A percentile compares a stretch with the other conserved stretches of the same genome.
Conservation (phyloP, 2,329 filamentous ascomycete species). For the Penicillium sp. region DNA sequence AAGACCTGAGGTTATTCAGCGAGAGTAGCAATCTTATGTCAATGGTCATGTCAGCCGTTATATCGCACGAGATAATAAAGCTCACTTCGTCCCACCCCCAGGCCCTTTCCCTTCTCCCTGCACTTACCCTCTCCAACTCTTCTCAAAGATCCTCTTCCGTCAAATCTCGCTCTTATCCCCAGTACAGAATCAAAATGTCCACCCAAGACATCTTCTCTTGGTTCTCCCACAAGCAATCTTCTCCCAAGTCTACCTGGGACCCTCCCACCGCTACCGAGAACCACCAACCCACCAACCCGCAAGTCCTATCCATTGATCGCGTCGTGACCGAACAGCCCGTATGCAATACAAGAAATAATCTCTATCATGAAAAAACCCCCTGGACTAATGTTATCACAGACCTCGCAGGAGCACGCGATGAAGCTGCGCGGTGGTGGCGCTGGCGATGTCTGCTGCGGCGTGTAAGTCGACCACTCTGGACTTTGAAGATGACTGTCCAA, state of each 20-base stretch:
- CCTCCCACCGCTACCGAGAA: conserved; percentile 24
- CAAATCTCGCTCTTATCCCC: no score
- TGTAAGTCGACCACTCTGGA: conserved; percentile 22
- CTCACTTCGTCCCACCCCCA: not conserved
- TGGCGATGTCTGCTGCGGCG: conserved; percentile 34
- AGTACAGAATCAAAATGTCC: conserved; percentile 27
- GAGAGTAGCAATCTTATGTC: no score
- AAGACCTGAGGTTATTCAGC: no score
- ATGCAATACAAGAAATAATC: not conserved
- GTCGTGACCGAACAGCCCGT: conserved; percentile 27
- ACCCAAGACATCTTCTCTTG: conserved; percentile 22
- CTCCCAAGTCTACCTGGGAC: conserved; percentile 20
- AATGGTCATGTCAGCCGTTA: no score
- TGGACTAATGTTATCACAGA: conserved; percentile 5
- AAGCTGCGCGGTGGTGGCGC: conserved; percentile 33
- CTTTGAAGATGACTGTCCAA: not conserved
- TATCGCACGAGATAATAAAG: no score
- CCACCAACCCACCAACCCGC: conserved; percentile 29
- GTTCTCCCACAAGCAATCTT: conserved; percentile 27
- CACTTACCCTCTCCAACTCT: not conserved
- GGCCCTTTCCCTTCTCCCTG: not conserved
- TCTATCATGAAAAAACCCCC: not conserved
- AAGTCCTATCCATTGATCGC: conserved; percentile 22
- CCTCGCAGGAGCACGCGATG: conserved; percentile 23
- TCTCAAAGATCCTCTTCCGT: not conserved